Evolutionary conservation across 192 early-diverging fungal genomes (phyloP), one percentile per base, ranked within the genome.

Genomic region (Rhizoclosmatium sp.): DNA sequence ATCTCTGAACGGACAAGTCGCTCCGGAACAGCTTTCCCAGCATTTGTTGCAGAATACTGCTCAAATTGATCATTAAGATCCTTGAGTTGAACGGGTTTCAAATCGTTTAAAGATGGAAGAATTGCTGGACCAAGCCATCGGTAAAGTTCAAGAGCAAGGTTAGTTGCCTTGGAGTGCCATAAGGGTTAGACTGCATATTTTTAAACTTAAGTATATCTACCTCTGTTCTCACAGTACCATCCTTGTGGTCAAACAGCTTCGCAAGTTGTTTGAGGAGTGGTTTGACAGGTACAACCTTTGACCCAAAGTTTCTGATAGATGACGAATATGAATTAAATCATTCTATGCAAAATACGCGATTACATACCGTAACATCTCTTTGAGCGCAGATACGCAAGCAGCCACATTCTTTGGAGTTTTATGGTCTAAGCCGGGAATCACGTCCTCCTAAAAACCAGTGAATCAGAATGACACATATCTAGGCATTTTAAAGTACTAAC

Each of bases 381-480:
- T 65, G 31, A 87, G 47, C 21, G 72, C 66, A 21, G 83, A 58
- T 3, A 96, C 91, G 2, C 89, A 86, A 19, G 93, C 93, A 1
- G 92, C 92, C 0, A 97, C 93, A 4, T 94, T 89, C 78, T 99
- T 99, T 39, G 97, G 98, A 67, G 93, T 93, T 82, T 99, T 99
- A 75, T 87, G 94, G 14, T 91, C 88, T 54, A 97, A 83, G 0
- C 92, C 93, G 48, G 88, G 88, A 5, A 98, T 74, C 23, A 98
- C 85, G 44, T 92, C 86, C 84, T 93, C 92, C 93, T 94, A 78
- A 41, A 58, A 60, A 19, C 3, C 62, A 69, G 42, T 44, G n/a
- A 23, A 31, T 59, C 61, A 61, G 12, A 56, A 58, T 14, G 58
- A 41, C 0, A 69, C n/a, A 47, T 40, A 74, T 40, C 40, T 2